Base-by-base conservation (phyloP, 2,329 filamentous ascomycete species). In the Colletotrichum tamarilloi region DNA sequence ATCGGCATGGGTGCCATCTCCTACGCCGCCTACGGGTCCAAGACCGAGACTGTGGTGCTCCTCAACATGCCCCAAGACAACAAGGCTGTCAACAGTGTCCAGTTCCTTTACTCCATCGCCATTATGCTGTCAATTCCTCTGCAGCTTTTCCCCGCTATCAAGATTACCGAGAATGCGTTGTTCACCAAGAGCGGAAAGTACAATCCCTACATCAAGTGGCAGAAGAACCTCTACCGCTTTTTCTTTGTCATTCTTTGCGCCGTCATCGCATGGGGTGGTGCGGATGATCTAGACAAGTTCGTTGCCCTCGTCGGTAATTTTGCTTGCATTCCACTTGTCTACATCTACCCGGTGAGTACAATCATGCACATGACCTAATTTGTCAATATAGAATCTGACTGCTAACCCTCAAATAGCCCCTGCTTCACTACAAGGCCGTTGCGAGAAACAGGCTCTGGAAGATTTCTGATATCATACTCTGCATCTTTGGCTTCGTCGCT, bases 181-280 rank as follows among this genome's bases (percentile, higher is more conserved):
- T 99, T 98, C 83, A 97, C 94, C 28, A 90, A 93, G 80, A 98
- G 95, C 75, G 95, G 97, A 77, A 99, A 99, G 84, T 98, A 98
- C 85, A 98, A 98, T 81, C 95, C 95, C 0, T 97, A 94, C 80
- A 97, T 99, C 87, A 99, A 99, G 86, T 99, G 97, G 97, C 94
- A 98, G 88, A 99, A 99, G 91, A 99, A 99, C 78, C 86, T 93
- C 42, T 99, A 98, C 87, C 93, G 97, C 67, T 99, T 98, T 87
- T 92, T 96, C 80, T 91, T 98, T 75, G 97, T 98, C 63, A 90
- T 94, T 79, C 83, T 97, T 28, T 98, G 97, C 79, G 94, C 95
- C 0, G 84, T 92, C 72, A 93, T 99, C 76, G 96, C 96, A 1
- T 99, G 95, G 95, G 92, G 92, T 57, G 97, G 97, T 74, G 96